Base-by-base conservation (phyloP, 192 early-diverging fungal genomes). In the Coemansia sp. region DNA sequence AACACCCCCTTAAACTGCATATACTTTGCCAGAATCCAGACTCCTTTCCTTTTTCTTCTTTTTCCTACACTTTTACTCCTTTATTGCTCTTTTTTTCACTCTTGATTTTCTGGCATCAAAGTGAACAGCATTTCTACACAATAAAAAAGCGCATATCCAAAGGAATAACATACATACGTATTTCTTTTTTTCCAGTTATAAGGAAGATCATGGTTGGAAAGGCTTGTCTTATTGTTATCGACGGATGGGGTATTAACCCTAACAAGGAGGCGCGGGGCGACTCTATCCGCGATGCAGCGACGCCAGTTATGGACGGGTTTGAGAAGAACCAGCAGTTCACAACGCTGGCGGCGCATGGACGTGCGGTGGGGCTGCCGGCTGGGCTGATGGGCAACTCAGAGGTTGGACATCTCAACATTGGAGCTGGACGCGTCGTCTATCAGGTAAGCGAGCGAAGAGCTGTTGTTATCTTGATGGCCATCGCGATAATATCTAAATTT, bases 361-460 rank as follows among this genome's bases (percentile, higher is more conserved):
- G 91, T 30, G 85, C 89, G 27, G 98, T 99, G 50, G 98, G 98
- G 55, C 86, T 99, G 30, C 96, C 96, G 12, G 95, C 95, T n/a
- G 98, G 94, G 8, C 85, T 98, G 56, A 99, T 99, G 98, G 98
- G 96, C 60, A 99, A 99, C 88, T 94, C 92, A 48, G 98, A 99
- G 81, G 98, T 99, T 48, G 98, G 98, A 10, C 98, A 99, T 69
- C 79, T 98, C 72, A 99, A 99, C 86, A 95, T 99, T 88, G 98
- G 98, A 56, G 98, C 98, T 51, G 98, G 98, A 30, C 88, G 98
- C 38, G 86, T 99, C 21, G 98, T 99, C 28, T 98, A 98, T 80
- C 97, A 99, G 73, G 73, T 75, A 75, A 61, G 32, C 44, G 24
- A 47, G 19, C 34, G n/a, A 41, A 10, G n/a, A 21, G 7, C 8